These are phyloP conservation scores for Pythium insidiosum DNA, from an alignment of 352 stramenopile species.

Conservation along the genomic window DNA sequence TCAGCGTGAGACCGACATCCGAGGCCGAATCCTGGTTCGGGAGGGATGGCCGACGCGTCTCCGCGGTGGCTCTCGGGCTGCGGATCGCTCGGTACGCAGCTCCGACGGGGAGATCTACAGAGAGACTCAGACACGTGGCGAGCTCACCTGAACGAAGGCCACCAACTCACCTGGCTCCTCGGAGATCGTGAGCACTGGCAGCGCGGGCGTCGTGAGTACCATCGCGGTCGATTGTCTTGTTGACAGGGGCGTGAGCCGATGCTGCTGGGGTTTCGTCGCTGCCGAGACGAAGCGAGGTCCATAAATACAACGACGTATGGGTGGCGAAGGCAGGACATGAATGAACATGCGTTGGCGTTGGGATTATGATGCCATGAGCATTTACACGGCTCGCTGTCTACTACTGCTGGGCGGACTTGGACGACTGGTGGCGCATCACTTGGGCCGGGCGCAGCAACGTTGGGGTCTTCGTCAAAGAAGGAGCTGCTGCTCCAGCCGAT, in stretches of 20 bases:
- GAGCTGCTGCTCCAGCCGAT: not conserved
- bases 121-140: too few species aligned
- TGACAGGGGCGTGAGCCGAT: too few species aligned
- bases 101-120: conserved; percentile 35
- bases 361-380: too few species aligned
- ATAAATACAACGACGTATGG: too few species aligned
- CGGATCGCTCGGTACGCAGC: conserved; percentile 40
- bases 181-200: conserved; percentile 2
- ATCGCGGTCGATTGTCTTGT: too few species aligned
- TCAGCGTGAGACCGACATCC: too few species aligned
- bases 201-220: conserved; percentile 3
- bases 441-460: conserved; percentile 13
- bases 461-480: conserved; percentile 1
- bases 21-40: conserved; percentile 10
- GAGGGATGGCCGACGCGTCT: not conserved
- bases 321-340: too few species aligned
- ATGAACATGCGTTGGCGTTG: too few species aligned
- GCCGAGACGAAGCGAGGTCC: too few species aligned
- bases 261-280: too few species aligned
- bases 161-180: conserved; percentile 4
- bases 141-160: not conserved
- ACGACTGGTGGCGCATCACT: conserved; percentile 13
- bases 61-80: conserved; percentile 17
- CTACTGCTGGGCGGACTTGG: conserved; percentile 5
- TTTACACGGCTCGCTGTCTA: too few species aligned